Evolutionary conservation across 805 yeast genomes (phyloP).

Genomic region (Candida alai): DNA sequence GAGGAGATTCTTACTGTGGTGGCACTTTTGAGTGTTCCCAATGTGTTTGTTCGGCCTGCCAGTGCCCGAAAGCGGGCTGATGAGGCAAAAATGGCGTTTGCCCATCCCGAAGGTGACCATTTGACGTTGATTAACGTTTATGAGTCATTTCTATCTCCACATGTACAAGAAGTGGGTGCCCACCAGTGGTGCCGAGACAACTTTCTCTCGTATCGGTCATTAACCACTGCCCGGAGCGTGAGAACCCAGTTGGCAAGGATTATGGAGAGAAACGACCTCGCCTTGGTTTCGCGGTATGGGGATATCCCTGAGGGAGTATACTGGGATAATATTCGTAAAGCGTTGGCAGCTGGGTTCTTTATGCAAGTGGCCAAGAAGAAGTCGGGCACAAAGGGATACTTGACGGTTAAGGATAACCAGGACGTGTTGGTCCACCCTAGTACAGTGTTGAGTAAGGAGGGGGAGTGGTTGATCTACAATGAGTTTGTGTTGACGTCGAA

Average conservation of each 20-base stretch:
- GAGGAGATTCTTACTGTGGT: constrained; percentile 86
- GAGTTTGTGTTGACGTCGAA: constrained; percentile 93
- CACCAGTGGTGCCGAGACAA: constrained; percentile 91
- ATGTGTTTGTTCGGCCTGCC: constrained; percentile 90
- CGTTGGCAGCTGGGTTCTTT: constrained; percentile 88
- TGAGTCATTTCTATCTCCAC: constrained; percentile 76
- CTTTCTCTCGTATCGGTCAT: constrained; percentile 77
- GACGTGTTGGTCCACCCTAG: constrained; percentile 94
- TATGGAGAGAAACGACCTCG: constrained; percentile 79
- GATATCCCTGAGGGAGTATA: constrained; percentile 49
- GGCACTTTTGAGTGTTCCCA: constrained; percentile 88
- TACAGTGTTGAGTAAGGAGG: constrained; percentile 81
- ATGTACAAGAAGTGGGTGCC: constrained; percentile 60
- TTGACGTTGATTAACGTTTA: constrained; percentile 84
- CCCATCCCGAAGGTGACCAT: constrained; percentile 95
- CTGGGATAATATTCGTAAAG: constrained; percentile 77
- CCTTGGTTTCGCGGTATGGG: constrained; percentile 60
- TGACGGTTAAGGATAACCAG: constrained; percentile 93
- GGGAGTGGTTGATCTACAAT: constrained; percentile 92
- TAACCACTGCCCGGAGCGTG: constrained; percentile 82
- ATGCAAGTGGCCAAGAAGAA: constrained; percentile 98
- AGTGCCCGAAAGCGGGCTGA: constrained; percentile 86
- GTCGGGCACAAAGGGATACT: constrained; percentile 74
- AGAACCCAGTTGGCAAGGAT: constrained; percentile 77
- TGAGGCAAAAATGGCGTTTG: constrained; percentile 81